phyloP scores from a whole-genome alignment of 2,329 filamentous ascomycete species.

The Claviceps paspali region DNA sequence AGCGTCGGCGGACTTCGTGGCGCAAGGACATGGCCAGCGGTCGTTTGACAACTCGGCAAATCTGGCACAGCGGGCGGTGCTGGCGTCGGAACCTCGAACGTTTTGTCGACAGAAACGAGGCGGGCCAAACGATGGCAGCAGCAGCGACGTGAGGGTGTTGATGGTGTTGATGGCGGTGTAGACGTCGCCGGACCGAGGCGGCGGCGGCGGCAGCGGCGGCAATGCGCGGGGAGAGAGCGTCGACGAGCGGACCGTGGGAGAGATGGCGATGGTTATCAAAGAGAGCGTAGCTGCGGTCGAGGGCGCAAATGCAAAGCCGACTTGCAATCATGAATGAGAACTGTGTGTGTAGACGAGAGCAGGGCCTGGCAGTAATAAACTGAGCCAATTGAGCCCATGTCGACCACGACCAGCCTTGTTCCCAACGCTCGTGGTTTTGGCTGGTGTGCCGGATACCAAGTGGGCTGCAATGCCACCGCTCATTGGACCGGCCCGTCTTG shows the following conservation, averaged over 20 bases:
- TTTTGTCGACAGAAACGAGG: conserved; percentile 18
- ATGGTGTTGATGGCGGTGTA: conserved; percentile 8
- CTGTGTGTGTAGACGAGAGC: conserved; percentile 10
- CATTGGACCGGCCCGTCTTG: not conserved
- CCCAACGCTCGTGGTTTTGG: too few species aligned
- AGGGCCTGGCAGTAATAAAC: conserved; percentile 7
- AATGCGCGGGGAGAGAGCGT: conserved; percentile 28
- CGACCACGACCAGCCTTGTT: too few species aligned
- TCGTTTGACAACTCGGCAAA: conserved; percentile 10
- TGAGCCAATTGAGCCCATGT: not conserved
- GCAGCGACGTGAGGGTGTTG: not conserved
- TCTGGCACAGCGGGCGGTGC: conserved; percentile 10
- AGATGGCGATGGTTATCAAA: conserved; percentile 29
- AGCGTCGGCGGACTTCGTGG: conserved; percentile 25
- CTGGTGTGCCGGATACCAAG: too few species aligned
- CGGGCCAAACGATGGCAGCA: conserved; percentile 23
- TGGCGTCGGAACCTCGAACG: conserved; percentile 12
- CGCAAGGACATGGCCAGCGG: conserved; percentile 19
- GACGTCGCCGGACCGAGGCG: conserved; percentile 24
- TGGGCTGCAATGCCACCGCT: not conserved
- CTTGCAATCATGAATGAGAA: conserved; percentile 29
- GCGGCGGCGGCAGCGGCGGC: conserved; percentile 22
- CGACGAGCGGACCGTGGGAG: conserved; percentile 22
- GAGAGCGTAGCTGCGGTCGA: conserved; percentile 29
- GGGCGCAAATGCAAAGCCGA: conserved; percentile 31